Base-by-base conservation (phyloP, 352 stramenopile species). In the Phytophthora lateralis region DNA sequence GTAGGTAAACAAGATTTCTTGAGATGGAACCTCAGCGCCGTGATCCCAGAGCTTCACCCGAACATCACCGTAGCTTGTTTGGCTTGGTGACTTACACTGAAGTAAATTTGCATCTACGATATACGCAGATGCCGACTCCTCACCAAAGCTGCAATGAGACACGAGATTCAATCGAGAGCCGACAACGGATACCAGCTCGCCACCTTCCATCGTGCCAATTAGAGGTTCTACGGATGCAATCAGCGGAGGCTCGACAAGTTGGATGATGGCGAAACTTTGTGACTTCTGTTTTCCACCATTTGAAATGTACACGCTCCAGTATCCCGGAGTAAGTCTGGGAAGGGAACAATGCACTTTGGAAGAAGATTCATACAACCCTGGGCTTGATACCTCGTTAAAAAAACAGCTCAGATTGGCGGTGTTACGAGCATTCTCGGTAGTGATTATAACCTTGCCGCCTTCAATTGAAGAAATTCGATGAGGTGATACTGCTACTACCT, bases 141-240 rank as follows among this genome's bases (percentile, higher is more conserved):
- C 47, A 14, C 82, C 86, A 72, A 97, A 94, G n/a, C 71, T 60
- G 60, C 90, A 97, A 50, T 92, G 72, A 0, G 79, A 78, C 10
- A 95, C 67, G 0, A 69, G 35, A 20, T 88, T 61, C 2, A 95
- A 66, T 18, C 81, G 63, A 24, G 70, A 67, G 0, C 86, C 86
- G 11, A 63, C 45, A n/a, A 95, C 58, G 0, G 43, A 56, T 0
- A 93, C 62, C 2, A 82, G 18, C 20, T 75, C 29, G 0, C 82
- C 83, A 10, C 85, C 83, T 2, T 61, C 61, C 5, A 75, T 61
- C 27, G 45, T 58, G 11, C 69, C 69, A 12, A 59, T n/a, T 0
- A 67, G 14, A 11, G 76, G 78, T 3, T 77, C 38, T 12, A 82
- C 75, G 1, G 51, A 72, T 12, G 60, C 67, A 10, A 90, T 75